A percentile compares a stretch with the other conserved stretches of the same genome.
These are phyloP conservation scores for Acidiella bohemica DNA, from an alignment of 495 filamentous ascomycete species.

Conservation along the genomic window DNA sequence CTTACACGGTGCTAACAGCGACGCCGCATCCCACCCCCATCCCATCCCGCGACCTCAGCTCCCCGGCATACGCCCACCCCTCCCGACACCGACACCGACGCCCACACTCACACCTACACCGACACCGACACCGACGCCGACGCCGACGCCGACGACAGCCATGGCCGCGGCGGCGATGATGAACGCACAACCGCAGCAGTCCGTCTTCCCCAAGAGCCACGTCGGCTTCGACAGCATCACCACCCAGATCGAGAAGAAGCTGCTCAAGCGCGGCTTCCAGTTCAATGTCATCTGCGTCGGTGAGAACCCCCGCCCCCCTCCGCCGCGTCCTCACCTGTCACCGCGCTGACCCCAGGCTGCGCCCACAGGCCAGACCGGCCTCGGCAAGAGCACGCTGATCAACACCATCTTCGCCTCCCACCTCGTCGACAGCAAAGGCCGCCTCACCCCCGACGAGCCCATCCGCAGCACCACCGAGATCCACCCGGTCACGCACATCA, in stretches of 20 bases:
- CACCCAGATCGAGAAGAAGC: constrained; percentile 96
- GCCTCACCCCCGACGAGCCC: constrained; percentile 76
- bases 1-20: too few species aligned
- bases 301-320: too few species aligned
- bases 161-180: constrained; percentile 37
- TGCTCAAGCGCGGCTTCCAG: constrained; percentile 98
- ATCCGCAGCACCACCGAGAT: constrained; percentile 96
- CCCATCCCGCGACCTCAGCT: too few species aligned
- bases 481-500: constrained; percentile 91
- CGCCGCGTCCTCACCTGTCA: too few species aligned
- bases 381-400: constrained; percentile 97
- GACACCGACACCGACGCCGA: not conserved
- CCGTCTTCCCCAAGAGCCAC: constrained; percentile 85
- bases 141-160: not conserved
- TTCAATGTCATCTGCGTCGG: constrained; percentile 99
- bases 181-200: constrained; percentile 35
- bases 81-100: not conserved
- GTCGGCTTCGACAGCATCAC: constrained; percentile 97
- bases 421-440: constrained; percentile 96
- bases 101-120: not conserved
- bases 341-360: constrained; percentile 22
- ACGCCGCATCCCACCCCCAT: too few species aligned
- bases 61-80: not conserved
- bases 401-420: constrained; percentile 99
- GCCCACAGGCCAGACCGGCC: constrained; percentile 78